phyloP scores from a whole-genome alignment of 2,329 filamentous ascomycete species.

The Allantophomopsis lycopodina region DNA sequence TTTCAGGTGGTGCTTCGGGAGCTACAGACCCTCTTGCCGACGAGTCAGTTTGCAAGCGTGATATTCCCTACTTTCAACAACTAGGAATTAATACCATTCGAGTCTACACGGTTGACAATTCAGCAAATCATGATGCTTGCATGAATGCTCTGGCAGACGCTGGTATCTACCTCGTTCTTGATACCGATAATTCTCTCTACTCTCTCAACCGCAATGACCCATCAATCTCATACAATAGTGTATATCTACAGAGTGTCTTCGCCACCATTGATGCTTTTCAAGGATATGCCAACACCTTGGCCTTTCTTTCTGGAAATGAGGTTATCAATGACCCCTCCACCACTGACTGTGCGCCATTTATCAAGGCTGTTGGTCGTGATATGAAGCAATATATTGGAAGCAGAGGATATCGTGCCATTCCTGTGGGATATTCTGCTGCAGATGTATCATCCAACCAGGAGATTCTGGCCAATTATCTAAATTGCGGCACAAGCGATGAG shows the following conservation, averaged over 20 bases:
- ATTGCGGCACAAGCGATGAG: slow-evolving; percentile 54
- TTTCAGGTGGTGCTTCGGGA: slow-evolving; percentile 43
- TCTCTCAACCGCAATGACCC: slow-evolving; percentile 52
- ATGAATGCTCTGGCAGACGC: slow-evolving; percentile 53
- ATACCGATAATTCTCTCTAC: slow-evolving; percentile 61
- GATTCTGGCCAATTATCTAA: slow-evolving; percentile 59
- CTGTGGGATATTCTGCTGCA: slow-evolving; percentile 46
- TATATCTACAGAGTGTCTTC: slow-evolving; percentile 59
- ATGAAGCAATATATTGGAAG: slow-evolving; percentile 36
- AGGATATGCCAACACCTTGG: slow-evolving; percentile 53
- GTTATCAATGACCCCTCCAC: slow-evolving; percentile 40
- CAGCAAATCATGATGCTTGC: slow-evolving; percentile 51
- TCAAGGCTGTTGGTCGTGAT: slow-evolving; percentile 45
- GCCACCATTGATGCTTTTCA: slow-evolving; percentile 56
- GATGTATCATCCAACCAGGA: slow-evolving; percentile 57
- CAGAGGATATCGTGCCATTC: slow-evolving; percentile 32
- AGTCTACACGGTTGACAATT: slow-evolving; percentile 64
- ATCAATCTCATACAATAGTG: slow-evolving; percentile 49
- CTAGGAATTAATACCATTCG: slow-evolving; percentile 60
- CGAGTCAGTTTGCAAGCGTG: slow-evolving; percentile 42
- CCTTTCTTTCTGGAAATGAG: slow-evolving; percentile 48
- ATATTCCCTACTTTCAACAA: slow-evolving; percentile 53
- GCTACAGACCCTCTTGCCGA: slow-evolving; percentile 52
- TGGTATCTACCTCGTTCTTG: slow-evolving; percentile 61
- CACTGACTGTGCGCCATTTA: slow-evolving; percentile 36